phyloP scores from a whole-genome alignment of 1,139 yeast species.

The Taphrina flavorubra region DNA sequence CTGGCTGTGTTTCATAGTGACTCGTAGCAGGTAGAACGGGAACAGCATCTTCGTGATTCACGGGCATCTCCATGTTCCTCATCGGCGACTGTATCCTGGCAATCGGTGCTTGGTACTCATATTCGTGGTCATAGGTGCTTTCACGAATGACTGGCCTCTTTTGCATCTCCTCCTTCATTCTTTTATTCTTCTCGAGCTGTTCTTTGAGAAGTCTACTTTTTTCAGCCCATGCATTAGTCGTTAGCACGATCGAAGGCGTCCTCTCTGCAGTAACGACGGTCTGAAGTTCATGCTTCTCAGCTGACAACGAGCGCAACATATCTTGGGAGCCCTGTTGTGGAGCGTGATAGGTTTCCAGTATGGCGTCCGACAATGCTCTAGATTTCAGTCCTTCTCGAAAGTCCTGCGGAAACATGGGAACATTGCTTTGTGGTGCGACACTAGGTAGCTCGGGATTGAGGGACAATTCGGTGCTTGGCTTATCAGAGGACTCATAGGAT shows the following conservation, averaged over 20 bases:
- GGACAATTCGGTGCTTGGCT: neutral
- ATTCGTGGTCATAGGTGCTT: conserved; percentile 31
- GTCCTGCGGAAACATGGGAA: conserved; percentile 11
- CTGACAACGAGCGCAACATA: neutral
- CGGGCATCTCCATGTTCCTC: neutral
- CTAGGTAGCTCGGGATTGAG: neutral
- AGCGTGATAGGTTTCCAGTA: conserved; percentile 1
- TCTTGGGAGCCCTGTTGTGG: neutral
- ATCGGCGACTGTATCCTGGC: conserved; percentile 1
- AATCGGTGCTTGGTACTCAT: conserved; percentile 14
- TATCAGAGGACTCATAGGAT: neutral
- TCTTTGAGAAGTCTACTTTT: conserved; percentile 19
- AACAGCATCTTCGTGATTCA: neutral
- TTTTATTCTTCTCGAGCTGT: conserved; percentile 24
- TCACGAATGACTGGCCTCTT: conserved; percentile 6
- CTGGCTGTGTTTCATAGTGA: neutral
- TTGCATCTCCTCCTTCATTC: neutral
- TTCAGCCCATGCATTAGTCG: conserved; percentile 24
- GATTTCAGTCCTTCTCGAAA: conserved; percentile 13
- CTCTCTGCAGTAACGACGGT: conserved; percentile 1
- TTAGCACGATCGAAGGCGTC: conserved; percentile 26
- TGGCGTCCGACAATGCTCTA: conserved; percentile 21
- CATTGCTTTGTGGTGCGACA: neutral
- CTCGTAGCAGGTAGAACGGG: neutral
- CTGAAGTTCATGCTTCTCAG: neutral